Evolutionary conservation across 2,329 filamentous ascomycete species (phyloP).

Genomic region (Ceratocystiopsis minuta): DNA sequence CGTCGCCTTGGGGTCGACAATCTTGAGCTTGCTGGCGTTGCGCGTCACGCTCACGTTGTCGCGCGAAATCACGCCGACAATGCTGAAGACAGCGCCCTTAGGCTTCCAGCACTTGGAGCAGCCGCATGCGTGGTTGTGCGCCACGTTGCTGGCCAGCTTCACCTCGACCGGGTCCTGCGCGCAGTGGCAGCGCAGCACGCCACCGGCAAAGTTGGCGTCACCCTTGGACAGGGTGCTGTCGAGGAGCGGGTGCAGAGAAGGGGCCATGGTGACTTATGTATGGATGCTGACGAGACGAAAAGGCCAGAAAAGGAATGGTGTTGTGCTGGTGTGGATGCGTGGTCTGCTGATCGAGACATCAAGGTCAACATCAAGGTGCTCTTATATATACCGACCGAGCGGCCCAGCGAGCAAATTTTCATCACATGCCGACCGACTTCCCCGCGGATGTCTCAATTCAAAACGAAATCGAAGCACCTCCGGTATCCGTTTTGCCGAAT

Average conservation of each 20-base stretch:
- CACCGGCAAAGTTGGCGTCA: constrained; percentile 34
- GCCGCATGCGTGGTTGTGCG: constrained; percentile 53
- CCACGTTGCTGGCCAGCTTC: constrained; percentile 36
- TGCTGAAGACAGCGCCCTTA: constrained; percentile 40
- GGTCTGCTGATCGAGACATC: no score
- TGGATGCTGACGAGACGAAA: neutral
- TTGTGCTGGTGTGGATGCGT: no score
- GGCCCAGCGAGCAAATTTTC: no score
- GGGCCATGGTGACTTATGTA: neutral
- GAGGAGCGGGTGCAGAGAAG: constrained; percentile 41
- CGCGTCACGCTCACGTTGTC: constrained; percentile 37
- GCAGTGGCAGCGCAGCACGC: constrained; percentile 45
- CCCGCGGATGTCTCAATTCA: no score
- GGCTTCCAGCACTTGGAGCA: constrained; percentile 62
- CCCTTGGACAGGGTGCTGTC: constrained; percentile 44
- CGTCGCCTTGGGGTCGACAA: constrained; percentile 36
- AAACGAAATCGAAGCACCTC: no score
- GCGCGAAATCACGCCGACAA: constrained; percentile 42
- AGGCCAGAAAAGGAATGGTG: neutral
- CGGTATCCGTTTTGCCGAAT: no score
- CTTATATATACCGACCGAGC: no score
- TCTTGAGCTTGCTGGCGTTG: constrained; percentile 35
- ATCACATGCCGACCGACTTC: no score
- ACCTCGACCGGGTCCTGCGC: constrained; percentile 35
- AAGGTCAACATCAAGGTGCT: no score